Evolutionary conservation across 805 yeast species (phyloP).

Genomic region (Candida ascalaphidarum): DNA sequence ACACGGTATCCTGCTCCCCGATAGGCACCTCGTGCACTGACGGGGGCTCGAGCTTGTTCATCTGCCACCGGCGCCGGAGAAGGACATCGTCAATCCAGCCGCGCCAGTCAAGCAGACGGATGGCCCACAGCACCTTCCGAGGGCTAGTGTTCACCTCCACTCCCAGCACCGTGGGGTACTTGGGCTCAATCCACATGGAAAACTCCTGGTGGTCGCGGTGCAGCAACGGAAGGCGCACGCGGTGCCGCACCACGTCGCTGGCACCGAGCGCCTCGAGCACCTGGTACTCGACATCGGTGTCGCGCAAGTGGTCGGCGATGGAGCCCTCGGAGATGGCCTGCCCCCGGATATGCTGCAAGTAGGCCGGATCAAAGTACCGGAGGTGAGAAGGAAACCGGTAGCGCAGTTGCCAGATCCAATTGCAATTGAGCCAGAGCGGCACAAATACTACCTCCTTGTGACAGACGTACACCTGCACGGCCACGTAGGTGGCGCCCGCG

Average conservation of each 20-base stretch:
- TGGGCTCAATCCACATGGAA: constrained; percentile 23
- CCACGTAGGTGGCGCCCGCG: too few species aligned
- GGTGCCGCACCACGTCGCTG: constrained; percentile 13
- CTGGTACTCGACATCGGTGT: constrained; percentile 13
- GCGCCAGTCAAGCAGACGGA: constrained; percentile 18
- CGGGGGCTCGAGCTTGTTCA: constrained; percentile 18
- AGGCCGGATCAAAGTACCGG: constrained; percentile 16
- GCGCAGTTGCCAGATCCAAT: constrained; percentile 16
- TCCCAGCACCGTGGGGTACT: constrained; percentile 22
- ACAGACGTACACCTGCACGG: constrained; percentile 8
- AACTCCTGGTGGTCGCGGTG: constrained; percentile 5
- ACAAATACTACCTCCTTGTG: constrained; percentile 9
- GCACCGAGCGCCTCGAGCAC: constrained; percentile 17
- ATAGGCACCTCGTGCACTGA: constrained; percentile 16
- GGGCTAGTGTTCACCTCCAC: constrained; percentile 10
- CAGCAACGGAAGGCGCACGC: constrained; percentile 22
- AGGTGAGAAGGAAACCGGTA: constrained; percentile 18
- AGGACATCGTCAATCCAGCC: constrained; percentile 17
- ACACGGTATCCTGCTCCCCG: constrained; percentile 1
- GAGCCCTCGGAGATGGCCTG: constrained; percentile 5
- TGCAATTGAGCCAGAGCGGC: constrained; percentile 18
- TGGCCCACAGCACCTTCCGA: constrained; percentile 14
- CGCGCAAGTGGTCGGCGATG: constrained; percentile 1
- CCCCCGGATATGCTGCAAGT: constrained; percentile 7
- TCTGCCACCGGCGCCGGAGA: constrained; percentile 14